phyloP scores from a whole-genome alignment of 441 rosid genomes.

The Eutrema salsugineum region DNA sequence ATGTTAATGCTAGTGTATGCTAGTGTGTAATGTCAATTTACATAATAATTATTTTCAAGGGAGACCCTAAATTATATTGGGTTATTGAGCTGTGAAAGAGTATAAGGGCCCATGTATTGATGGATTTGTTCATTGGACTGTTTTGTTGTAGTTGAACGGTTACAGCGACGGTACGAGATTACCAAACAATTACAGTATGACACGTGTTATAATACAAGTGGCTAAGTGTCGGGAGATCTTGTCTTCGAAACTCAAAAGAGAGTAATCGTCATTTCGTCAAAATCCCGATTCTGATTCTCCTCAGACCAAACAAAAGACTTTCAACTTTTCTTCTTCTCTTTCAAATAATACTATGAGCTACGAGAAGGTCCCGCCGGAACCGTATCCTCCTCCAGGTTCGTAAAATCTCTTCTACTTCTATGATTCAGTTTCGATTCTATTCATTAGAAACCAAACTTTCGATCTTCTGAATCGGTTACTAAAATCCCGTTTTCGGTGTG shows the following conservation, averaged over 20 bases:
- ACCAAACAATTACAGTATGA: not conserved
- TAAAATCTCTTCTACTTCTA: not conserved
- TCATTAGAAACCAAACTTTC: not conserved
- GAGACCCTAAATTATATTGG: no score
- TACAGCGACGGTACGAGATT: no score
- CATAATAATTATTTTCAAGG: no score
- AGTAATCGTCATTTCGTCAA: not conserved
- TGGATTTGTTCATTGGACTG: not conserved
- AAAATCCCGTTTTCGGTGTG: not conserved
- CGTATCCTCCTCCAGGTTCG: conserved; percentile 63
- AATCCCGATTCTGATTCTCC: not conserved
- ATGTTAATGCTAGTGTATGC: no score
- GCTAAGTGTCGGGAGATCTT: not conserved
- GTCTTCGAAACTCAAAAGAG: not conserved
- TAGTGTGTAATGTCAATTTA: no score
- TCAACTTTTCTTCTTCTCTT: not conserved
- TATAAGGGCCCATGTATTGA: not conserved
- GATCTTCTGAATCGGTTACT: not conserved
- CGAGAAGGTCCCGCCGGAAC: conserved; percentile 46
- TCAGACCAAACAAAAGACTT: not conserved
- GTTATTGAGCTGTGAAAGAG: not conserved
- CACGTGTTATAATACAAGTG: not conserved
- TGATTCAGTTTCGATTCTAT: not conserved
- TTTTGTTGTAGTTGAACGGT: not conserved
- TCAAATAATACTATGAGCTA: conserved; percentile 46